These are phyloP conservation scores for Petunia secreta DNA, from an alignment of 257 asterid species.

Conservation along the genomic window DNA sequence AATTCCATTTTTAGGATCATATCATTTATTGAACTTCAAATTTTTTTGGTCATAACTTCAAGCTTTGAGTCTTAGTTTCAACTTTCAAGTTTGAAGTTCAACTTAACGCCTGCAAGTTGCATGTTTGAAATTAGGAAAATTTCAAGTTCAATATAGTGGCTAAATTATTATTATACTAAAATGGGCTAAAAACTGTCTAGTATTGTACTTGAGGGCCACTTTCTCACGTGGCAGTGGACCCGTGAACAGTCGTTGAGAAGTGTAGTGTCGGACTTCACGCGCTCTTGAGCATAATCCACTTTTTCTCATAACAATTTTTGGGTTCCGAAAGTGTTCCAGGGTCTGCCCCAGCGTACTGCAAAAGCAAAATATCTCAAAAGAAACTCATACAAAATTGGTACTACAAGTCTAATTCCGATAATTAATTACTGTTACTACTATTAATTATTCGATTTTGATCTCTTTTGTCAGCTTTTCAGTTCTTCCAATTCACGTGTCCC, in stretches of 20 bases:
- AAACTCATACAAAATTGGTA: not conserved
- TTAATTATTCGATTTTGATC: not conserved
- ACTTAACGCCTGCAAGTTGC: not conserved
- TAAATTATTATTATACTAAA: not conserved
- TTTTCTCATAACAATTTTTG: conserved; percentile 38
- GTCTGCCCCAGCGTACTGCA: conserved; percentile 48
- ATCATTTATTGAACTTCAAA: too few relatives aligned
- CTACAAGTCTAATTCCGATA: not conserved
- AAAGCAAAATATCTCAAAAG: conserved; percentile 36
- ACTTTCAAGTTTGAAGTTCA: not conserved
- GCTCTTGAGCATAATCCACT: conserved; percentile 26
- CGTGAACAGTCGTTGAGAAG: not conserved
- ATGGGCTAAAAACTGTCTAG: not conserved
- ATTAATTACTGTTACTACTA: not conserved
- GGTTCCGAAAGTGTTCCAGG: conserved; percentile 46
- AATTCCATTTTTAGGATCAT: too few relatives aligned
- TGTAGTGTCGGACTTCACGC: conserved; percentile 46
- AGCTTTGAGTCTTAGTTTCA: too few relatives aligned
- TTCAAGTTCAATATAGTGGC: not conserved
- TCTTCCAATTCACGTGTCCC: not conserved
- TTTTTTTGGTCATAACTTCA: too few relatives aligned
- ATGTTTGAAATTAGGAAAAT: not conserved
- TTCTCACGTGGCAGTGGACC: not conserved
- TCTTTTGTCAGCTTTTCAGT: not conserved
- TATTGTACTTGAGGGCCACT: not conserved